Evolutionary conservation across 176 grass and related monocot species (phyloP), one percentile per base, ranked within the genome.

Genomic region (Oryza brachyantha): DNA sequence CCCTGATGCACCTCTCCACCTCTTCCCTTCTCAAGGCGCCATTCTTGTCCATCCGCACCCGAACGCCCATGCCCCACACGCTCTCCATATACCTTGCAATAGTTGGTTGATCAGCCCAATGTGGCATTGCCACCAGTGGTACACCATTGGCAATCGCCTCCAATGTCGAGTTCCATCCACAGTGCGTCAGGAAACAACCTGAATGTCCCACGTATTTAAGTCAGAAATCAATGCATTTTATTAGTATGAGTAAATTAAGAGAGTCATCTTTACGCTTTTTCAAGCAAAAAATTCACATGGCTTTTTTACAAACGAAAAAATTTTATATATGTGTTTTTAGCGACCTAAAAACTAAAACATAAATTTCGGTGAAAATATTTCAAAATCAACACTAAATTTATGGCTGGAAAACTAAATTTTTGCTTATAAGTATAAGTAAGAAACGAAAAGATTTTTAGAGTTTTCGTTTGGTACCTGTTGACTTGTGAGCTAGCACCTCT

Each of bases 171-270:
- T 83, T 91, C 82, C 83, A 92, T 27, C 86, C 83, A 3, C 86
- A 88, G n/a, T 88, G 86, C 13, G 83, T 86, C 0, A 92, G 26
- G 37, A 92, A 88, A 45, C 90, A 92, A 0, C 86, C 83, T 80
- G 32, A 32, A 40, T 9, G 22, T 52, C 1, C 1, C 0, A 24
- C 39, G 12, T 67, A 24, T 19, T 14, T 14, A 3, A n/a, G 9
- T n/a, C n/a, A 12, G n/a, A n/a, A n/a, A n/a, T n/a, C n/a, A n/a
- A n/a, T n/a, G 8, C 25, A 8, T 58, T 58, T 58, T 58, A 1
- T 10, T 2, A 1, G 3, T 34, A 66, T n/a, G 21, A 4, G 8
- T 21, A 21, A 71, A 48, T 48, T 0, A 8, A n/a, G n/a, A n/a
- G n/a, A n/a, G n/a, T n/a, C n/a, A n/a, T n/a, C n/a, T n/a, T n/a